Conservation (phyloP, 139 green algal genomes). For the Picochlorum sp. region DNA sequence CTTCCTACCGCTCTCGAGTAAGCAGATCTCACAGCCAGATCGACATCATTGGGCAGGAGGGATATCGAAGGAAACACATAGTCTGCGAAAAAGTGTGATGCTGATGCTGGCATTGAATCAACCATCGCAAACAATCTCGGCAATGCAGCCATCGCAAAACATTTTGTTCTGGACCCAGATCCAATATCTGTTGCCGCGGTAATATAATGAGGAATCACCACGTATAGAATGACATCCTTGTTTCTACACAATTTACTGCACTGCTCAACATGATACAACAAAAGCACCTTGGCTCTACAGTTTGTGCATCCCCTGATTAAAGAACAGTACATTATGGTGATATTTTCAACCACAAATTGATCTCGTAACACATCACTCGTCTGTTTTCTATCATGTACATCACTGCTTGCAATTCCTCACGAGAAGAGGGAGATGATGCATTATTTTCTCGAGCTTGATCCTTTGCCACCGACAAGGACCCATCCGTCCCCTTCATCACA, state of each 20-base stretch:
- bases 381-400: no score
- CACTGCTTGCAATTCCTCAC: no score
- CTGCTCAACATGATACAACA: conserved; percentile 55
- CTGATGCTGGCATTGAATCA: conserved; percentile 34
- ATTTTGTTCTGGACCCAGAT: conserved; percentile 29
- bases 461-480: no score
- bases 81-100: conserved; percentile 77
- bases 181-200: conserved; percentile 24
- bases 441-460: no score
- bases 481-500: no score
- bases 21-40: conserved; percentile 57
- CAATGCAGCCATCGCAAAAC: conserved; percentile 42
- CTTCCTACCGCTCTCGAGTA: neutral
- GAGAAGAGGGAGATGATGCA: no score
- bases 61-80: conserved; percentile 89
- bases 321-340: conserved; percentile 64
- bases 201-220: conserved; percentile 75
- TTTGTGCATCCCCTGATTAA: conserved; percentile 53
- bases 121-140: conserved; percentile 30
- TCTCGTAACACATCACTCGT: neutral
- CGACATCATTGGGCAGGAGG: conserved; percentile 69
- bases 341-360: conserved; percentile 22
- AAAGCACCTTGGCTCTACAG: conserved; percentile 5
- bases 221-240: conserved; percentile 73
- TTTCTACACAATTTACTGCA: conserved; percentile 38